Evolutionary conservation across 2,329 filamentous ascomycete species (phyloP), one percentile per base, ranked within the genome.

Genomic region (Fusarium sarcochroum): DNA sequence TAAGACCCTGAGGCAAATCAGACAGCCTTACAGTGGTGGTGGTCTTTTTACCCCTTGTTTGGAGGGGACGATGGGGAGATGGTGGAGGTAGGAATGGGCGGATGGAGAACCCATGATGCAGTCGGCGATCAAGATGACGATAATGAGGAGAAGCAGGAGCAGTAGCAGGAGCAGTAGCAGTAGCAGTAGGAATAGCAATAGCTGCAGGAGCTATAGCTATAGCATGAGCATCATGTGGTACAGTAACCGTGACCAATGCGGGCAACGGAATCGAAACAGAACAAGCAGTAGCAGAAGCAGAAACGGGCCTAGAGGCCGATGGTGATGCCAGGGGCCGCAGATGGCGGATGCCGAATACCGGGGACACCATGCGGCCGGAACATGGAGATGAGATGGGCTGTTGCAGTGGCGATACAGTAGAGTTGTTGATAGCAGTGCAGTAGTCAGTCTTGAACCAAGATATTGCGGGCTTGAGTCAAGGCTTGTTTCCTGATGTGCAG

Each of bases 1-100:
- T 77, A 27, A 81, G 71, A 21, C 86, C 87, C 72, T 89, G 86
- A 7, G 87, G 87, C 32, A 90, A 79, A 50, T 89, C 87, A 11
- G 85, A 82, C 6, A 90, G 79, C 61, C 80, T 86, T 69, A 89
- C 69, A 2, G 83, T 84, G 4, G 85, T 83, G 73, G 76, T 85
- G 7, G 85, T 87, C 78, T 86, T 88, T 76, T 86, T 88, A 60
- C 85, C 84, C 73, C 86, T 75, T 52, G 50, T 41, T 42, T 77
- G 75, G 34, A 71, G 52, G 55, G 46, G 44, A 27, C 21, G 58
- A 65, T 64, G 66, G 37, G 61, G 71, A 69, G 68, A 71, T 47
- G 53, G 47, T 48, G 66, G 66, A 50, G 57, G 58, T 50, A 63
- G 53, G 62, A 73, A 73, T 66, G 61, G 59, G 45, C 63, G 63